Percentiles rank a stretch among this genome's conserved stretches.
phyloP scores from a whole-genome alignment of 2,329 filamentous ascomycete species.

The Ophiostoma perfectum region DNA sequence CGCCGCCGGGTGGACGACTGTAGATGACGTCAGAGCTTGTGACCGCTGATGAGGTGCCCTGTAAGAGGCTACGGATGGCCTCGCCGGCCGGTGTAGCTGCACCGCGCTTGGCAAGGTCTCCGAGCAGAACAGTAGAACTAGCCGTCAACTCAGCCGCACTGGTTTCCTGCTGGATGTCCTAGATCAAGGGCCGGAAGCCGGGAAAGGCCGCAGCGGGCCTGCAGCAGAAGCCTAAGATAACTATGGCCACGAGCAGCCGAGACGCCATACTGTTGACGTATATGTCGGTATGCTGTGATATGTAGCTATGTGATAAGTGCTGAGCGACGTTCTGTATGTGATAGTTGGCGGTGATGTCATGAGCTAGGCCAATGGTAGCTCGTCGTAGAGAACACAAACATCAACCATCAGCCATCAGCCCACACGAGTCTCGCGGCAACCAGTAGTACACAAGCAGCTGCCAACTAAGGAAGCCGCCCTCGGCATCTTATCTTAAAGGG shows the following conservation, averaged over 20 bases:
- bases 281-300: not conserved
- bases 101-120: conserved; percentile 35
- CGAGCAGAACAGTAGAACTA: conserved; percentile 30
- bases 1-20: conserved; percentile 27
- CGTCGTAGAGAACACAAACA: not conserved
- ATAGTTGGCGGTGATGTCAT: not conserved
- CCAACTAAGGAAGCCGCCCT: too few species aligned
- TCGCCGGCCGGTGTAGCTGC: conserved; percentile 36
- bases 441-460: not conserved
- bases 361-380: not conserved
- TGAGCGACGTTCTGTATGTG: not conserved
- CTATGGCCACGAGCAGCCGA: not conserved
- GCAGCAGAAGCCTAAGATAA: not conserved
- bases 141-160: not conserved
- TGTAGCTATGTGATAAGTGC: not conserved
- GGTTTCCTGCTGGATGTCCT: not conserved
- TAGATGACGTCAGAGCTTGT: conserved; percentile 30
- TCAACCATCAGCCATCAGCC: not conserved
- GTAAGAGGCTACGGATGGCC: conserved; percentile 37
- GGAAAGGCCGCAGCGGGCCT: conserved; percentile 3
- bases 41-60: conserved; percentile 14
- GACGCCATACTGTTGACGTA: not conserved
- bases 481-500: not conserved
- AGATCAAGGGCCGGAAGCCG: conserved; percentile 1
- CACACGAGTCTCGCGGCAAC: not conserved